Evolutionary conservation across 441 rosid species (phyloP).

Genomic region (Bruguiera hainesii): DNA sequence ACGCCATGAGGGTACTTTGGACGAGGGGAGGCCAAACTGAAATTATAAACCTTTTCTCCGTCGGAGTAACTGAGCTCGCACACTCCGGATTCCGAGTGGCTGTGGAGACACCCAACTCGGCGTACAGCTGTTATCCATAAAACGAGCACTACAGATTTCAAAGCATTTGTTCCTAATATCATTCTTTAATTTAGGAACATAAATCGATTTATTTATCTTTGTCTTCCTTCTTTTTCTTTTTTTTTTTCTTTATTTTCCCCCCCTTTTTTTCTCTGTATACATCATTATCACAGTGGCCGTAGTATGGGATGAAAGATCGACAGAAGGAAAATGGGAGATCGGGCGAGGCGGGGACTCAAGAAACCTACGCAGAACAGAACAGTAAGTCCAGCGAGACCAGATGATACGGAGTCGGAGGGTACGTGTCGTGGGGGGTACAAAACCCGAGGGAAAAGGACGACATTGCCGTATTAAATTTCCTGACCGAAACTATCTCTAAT

Average conservation of each 20-base stretch:
- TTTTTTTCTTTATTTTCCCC: not conserved
- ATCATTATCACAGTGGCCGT: not conserved
- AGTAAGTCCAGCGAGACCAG: too few species aligned
- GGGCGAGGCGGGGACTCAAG: not conserved
- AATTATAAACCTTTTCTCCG: slow-evolving; percentile 50
- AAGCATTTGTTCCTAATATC: slow-evolving; percentile 24
- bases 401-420: too few species aligned
- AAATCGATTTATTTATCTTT: too few species aligned
- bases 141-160: slow-evolving; percentile 31
- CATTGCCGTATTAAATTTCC: too few species aligned
- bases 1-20: slow-evolving; percentile 72
- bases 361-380: too few species aligned
- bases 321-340: not conserved
- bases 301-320: not conserved
- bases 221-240: not conserved
- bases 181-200: not conserved
- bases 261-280: not conserved
- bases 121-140: slow-evolving; percentile 25
- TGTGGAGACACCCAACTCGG: slow-evolving; percentile 27
- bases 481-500: too few species aligned
- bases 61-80: slow-evolving; percentile 62
- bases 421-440: too few species aligned
- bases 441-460: too few species aligned
- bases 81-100: slow-evolving; percentile 28
- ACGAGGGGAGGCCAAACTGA: slow-evolving; percentile 66